Evolutionary conservation across 495 filamentous ascomycete genomes (phyloP).

Genomic region (Xanthoparmelia taractica): DNA sequence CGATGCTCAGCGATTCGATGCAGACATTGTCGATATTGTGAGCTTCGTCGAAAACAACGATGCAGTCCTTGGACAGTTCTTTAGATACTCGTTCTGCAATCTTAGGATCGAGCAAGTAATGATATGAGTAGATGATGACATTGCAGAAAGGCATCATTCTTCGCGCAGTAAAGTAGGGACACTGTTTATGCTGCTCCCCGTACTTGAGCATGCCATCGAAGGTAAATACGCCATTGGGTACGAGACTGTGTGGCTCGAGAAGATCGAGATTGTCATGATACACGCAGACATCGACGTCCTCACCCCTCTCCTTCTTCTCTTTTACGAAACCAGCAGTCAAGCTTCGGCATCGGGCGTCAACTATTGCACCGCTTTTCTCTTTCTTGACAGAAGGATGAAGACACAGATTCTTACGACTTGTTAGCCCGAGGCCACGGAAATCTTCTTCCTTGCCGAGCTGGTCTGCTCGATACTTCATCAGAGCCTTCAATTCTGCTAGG

Average conservation of each 20-base stretch:
- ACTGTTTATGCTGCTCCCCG: slow-evolving; percentile 92
- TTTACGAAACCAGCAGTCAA: slow-evolving; percentile 94
- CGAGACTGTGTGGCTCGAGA: slow-evolving; percentile 85
- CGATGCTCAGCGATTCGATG: slow-evolving; percentile 94
- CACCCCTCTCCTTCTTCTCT: slow-evolving; percentile 89
- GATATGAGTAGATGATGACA: slow-evolving; percentile 98
- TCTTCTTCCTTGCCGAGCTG: slow-evolving; percentile 84
- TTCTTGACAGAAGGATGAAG: slow-evolving; percentile 90
- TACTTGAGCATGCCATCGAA: slow-evolving; percentile 82
- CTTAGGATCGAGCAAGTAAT: slow-evolving; percentile 96
- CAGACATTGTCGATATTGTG: slow-evolving; percentile 99
- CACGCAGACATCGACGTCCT: slow-evolving; percentile 86
- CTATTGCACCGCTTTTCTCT: slow-evolving; percentile 88
- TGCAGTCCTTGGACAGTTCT: slow-evolving; percentile 95
- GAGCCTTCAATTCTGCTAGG: slow-evolving; percentile 75
- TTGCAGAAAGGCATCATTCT: slow-evolving; percentile 99
- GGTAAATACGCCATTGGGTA: slow-evolving; percentile 92
- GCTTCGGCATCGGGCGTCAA: slow-evolving; percentile 91
- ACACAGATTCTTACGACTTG: slow-evolving; percentile 95
- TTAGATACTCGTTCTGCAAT: slow-evolving; percentile 95
- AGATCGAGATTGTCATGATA: slow-evolving; percentile 98
- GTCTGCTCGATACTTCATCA: slow-evolving; percentile 89
- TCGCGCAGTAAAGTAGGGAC: slow-evolving; percentile 91
- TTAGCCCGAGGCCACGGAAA: slow-evolving; percentile 84
- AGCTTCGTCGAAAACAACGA: slow-evolving; percentile 97